phyloP scores from a whole-genome alignment of 306 rosid genomes.

The Begonia masoniana region DNA sequence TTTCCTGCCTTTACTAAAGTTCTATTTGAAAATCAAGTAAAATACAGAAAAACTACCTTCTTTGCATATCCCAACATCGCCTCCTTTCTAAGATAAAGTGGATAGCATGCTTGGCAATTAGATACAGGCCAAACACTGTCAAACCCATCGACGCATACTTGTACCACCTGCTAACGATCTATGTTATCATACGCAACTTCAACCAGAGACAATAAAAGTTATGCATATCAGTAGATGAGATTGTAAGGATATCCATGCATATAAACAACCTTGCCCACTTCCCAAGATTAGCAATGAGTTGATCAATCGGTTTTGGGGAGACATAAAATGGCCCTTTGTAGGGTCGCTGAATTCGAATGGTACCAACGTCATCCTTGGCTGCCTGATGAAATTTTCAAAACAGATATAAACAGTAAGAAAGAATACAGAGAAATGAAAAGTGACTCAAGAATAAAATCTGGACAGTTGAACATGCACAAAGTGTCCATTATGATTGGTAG shows the following conservation, averaged over 20 bases:
- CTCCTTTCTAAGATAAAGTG: slow-evolving; percentile 59
- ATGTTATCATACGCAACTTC: slow-evolving; percentile 12
- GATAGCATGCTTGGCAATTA: slow-evolving; percentile 67
- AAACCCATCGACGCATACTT: slow-evolving; percentile 84
- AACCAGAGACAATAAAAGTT: slow-evolving; percentile 2
- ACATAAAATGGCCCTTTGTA: slow-evolving; percentile 94
- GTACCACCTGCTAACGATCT: slow-evolving; percentile 58
- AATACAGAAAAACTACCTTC: slow-evolving; percentile 34
- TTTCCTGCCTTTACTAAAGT: neutral
- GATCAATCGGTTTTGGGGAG: slow-evolving; percentile 79
- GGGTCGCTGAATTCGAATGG: slow-evolving; percentile 75
- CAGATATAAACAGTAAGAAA: neutral
- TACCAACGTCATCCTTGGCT: slow-evolving; percentile 87
- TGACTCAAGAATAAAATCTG: neutral
- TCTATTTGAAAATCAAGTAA: slow-evolving; percentile 13
- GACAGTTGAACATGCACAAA: too few species aligned
- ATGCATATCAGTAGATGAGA: neutral
- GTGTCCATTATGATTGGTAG: too few species aligned
- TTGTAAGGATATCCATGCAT: neutral
- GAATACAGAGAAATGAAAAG: neutral
- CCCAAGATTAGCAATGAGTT: slow-evolving; percentile 85
- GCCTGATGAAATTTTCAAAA: slow-evolving; percentile 38
- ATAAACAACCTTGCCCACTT: slow-evolving; percentile 87
- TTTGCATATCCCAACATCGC: slow-evolving; percentile 54
- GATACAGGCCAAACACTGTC: slow-evolving; percentile 62